A percentile compares a stretch with the other conserved stretches of the same genome.
These are phyloP conservation scores for Aaosphaeria arxii DNA, from an alignment of 2,329 filamentous ascomycete genomes.

Conservation along the genomic window DNA sequence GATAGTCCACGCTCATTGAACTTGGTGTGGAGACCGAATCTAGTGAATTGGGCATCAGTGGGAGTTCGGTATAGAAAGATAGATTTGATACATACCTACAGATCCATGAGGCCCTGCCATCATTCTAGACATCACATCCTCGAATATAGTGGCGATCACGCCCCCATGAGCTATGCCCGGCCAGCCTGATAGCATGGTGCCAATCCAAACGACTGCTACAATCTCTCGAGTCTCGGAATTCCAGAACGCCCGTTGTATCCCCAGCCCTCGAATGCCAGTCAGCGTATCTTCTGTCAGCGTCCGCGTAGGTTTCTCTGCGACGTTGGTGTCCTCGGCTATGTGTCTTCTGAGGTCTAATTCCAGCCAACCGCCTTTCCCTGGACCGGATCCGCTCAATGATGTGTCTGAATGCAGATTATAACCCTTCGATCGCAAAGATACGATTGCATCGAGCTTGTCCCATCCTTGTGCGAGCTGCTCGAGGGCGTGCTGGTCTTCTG, in stretches of 20 bases:
- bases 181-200: slow-evolving; percentile 65
- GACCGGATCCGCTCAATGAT: slow-evolving; percentile 6
- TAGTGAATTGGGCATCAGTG: slow-evolving; percentile 6
- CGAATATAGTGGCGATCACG: slow-evolving; percentile 63
- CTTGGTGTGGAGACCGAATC: slow-evolving; percentile 29
- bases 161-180: slow-evolving; percentile 71
- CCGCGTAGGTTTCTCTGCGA: slow-evolving; percentile 10
- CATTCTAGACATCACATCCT: slow-evolving; percentile 68
- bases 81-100: slow-evolving; percentile 18
- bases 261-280: slow-evolving; percentile 41
- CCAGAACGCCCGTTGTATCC: slow-evolving; percentile 62
- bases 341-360: slow-evolving; percentile 23
- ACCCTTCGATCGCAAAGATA: slow-evolving; percentile 25
- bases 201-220: slow-evolving; percentile 66
- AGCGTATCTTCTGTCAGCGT: slow-evolving; percentile 28
- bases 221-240: slow-evolving; percentile 57
- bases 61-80: not conserved
- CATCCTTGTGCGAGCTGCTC: slow-evolving; percentile 21
- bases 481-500: slow-evolving; percentile 26
- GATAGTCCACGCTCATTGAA: slow-evolving; percentile 56
- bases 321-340: slow-evolving; percentile 5
- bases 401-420: slow-evolving; percentile 23
- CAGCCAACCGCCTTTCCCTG: slow-evolving; percentile 19
- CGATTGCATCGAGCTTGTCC: slow-evolving; percentile 31
- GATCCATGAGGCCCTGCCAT: slow-evolving; percentile 49